These are phyloP conservation scores for Rhodotorula taiwanensis DNA, from an alignment of 768 basidiomycete species.

Conservation along the genomic window DNA sequence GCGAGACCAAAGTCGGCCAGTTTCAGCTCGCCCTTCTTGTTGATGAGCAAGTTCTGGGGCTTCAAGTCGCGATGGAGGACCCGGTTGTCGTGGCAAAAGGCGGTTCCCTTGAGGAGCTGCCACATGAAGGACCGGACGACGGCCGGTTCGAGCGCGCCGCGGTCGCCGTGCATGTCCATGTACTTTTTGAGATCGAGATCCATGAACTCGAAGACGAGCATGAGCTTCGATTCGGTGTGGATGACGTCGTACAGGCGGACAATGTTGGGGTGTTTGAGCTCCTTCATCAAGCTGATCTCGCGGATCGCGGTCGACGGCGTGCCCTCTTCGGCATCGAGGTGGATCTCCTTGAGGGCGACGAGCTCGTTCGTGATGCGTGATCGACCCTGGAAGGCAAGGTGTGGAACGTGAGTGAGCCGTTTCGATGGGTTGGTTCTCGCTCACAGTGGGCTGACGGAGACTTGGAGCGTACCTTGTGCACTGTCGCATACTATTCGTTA, in stretches of 20 bases:
- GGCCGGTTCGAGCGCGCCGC: slow-evolving; percentile 75
- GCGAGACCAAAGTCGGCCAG: slow-evolving; percentile 97
- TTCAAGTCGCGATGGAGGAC: slow-evolving; percentile 96
- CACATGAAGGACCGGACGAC: slow-evolving; percentile 95
- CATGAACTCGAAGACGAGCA: slow-evolving; percentile 96
- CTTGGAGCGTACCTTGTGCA: slow-evolving; percentile 47
- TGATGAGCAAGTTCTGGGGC: slow-evolving; percentile 96
- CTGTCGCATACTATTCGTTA: slow-evolving; percentile 49
- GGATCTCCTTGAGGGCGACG: slow-evolving; percentile 96
- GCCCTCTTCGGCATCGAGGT: slow-evolving; percentile 97
- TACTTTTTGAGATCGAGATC: slow-evolving; percentile 98
- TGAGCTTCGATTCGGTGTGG: slow-evolving; percentile 94
- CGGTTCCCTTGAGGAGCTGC: slow-evolving; percentile 91
- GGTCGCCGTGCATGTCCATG: slow-evolving; percentile 96
- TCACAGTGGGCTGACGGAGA: not conserved
- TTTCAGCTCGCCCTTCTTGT: slow-evolving; percentile 92
- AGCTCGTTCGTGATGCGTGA: slow-evolving; percentile 97
- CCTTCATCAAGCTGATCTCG: slow-evolving; percentile 98
- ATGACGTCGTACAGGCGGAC: slow-evolving; percentile 97
- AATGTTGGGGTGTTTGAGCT: slow-evolving; percentile 97
- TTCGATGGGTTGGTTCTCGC: not conserved
- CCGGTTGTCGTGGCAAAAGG: slow-evolving; percentile 97
- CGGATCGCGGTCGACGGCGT: slow-evolving; percentile 98
- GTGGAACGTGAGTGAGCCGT: too few species aligned
- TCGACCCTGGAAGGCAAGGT: slow-evolving; percentile 58